Percentiles rank a stretch among this genome's conserved stretches.
These are phyloP conservation scores for Aureobasidium sp. DNA, from an alignment of 2,329 filamentous ascomycete species.

Conservation along the genomic window DNA sequence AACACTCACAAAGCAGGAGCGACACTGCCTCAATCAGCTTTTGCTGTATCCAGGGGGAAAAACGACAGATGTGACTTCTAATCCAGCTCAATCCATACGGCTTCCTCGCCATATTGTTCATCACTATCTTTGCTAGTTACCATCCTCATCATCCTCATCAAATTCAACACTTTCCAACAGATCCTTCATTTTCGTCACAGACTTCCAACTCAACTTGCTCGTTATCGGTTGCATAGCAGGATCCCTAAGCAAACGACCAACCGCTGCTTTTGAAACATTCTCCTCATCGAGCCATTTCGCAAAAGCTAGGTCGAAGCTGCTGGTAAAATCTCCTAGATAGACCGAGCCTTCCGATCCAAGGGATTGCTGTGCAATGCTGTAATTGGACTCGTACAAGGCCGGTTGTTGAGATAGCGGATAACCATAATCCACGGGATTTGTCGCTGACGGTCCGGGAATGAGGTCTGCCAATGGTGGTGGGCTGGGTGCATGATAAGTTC, in stretches of 20 bases:
- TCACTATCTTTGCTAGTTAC: too few relatives aligned
- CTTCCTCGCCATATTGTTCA: too few relatives aligned
- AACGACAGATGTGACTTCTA: neutral
- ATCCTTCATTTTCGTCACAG: neutral
- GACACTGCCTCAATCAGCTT: neutral
- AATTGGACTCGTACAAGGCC: neutral
- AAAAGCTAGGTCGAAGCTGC: neutral
- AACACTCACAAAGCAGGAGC: neutral
- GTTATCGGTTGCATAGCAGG: neutral
- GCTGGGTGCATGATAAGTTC: neutral
- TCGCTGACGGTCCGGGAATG: neutral
- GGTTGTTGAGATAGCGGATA: neutral
- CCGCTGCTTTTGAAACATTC: neutral
- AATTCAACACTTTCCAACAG: neutral
- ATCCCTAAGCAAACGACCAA: neutral
- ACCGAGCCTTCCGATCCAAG: neutral
- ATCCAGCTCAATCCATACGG: neutral
- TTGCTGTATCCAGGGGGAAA: neutral
- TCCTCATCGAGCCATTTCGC: neutral
- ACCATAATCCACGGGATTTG: neutral
- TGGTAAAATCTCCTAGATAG: neutral
- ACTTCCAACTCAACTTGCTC: neutral
- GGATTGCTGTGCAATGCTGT: neutral
- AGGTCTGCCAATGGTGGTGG: neutral
- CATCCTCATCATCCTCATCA: neutral